phyloP scores from a whole-genome alignment of 495 filamentous ascomycete species.

The Cercophora samala region DNA sequence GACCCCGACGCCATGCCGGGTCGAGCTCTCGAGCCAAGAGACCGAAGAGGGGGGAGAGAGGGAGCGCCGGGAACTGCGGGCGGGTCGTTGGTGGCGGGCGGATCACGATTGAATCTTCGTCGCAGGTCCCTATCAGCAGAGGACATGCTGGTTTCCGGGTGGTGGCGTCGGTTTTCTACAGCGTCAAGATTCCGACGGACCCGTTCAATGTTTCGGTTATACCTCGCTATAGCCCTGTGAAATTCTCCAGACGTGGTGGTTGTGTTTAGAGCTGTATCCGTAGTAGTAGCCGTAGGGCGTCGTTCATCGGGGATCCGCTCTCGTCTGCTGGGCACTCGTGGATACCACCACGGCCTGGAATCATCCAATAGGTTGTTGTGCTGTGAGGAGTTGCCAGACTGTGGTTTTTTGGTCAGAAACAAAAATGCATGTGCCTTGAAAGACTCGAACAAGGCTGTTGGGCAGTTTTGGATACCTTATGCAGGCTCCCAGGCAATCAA shows the following conservation, averaged over 20 bases:
- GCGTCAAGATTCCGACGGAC: constrained; percentile 20
- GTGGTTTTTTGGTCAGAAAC: background rate
- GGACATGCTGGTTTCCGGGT: constrained; percentile 23
- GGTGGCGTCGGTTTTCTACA: background rate
- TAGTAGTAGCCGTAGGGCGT: constrained; percentile 23
- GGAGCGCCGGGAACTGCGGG: constrained; percentile 22
- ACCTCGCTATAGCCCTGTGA: constrained; percentile 45
- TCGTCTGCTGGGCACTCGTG: background rate
- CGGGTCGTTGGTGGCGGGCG: constrained; percentile 30
- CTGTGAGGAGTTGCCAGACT: constrained; percentile 62
- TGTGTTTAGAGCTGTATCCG: no score
- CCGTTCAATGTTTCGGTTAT: constrained; percentile 31
- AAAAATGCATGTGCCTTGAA: background rate
- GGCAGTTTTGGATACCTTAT: background rate
- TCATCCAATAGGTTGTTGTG: constrained; percentile 43
- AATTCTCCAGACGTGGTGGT: constrained; percentile 44
- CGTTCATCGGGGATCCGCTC: constrained; percentile 36
- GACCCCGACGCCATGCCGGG: constrained; percentile 28
- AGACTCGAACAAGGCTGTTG: background rate
- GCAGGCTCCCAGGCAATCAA: background rate
- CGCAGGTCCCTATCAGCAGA: constrained; percentile 35
- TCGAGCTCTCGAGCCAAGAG: constrained; percentile 33
- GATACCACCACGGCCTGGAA: constrained; percentile 15
- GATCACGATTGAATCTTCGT: constrained; percentile 38
- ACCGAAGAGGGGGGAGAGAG: constrained; percentile 42